Evolutionary conservation across 768 basidiomycete genomes (phyloP).

Genomic region (Amylocystis lapponica): DNA sequence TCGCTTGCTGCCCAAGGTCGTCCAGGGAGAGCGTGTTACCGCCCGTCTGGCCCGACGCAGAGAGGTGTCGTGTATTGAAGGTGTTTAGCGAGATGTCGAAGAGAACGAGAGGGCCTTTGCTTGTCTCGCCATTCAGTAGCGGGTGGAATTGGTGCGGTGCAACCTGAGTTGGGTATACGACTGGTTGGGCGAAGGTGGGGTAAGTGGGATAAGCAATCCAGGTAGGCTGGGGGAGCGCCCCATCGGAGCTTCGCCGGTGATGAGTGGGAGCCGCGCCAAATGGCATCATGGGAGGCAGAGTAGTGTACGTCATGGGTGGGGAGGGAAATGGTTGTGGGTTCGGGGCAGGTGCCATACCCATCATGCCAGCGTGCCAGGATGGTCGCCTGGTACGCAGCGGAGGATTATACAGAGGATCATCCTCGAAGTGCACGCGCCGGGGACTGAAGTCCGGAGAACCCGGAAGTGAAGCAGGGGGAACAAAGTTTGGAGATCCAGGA

Average conservation of each 20-base stretch:
- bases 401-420: conserved; percentile 1
- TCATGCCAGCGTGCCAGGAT: conserved; percentile 21
- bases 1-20: conserved; percentile 47
- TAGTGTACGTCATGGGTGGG: conserved; percentile 18
- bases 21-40: conserved; percentile 32
- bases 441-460: conserved; percentile 6
- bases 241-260: conserved; percentile 19
- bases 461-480: conserved; percentile 3
- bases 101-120: conserved; percentile 36
- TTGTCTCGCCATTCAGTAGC: conserved; percentile 46
- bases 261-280: conserved; percentile 9
- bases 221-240: conserved; percentile 15
- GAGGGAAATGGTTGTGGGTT: conserved; percentile 22
- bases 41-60: conserved; percentile 33
- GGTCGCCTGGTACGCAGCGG: conserved; percentile 14
- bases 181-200: conserved; percentile 13
- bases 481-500: no score
- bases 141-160: conserved; percentile 36
- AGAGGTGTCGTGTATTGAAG: conserved; percentile 39
- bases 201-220: conserved; percentile 10
- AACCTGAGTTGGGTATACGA: conserved; percentile 9
- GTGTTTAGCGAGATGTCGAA: conserved; percentile 50
- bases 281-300: conserved; percentile 15
- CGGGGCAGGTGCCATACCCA: conserved; percentile 14
- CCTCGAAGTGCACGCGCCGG: conserved; percentile 15